These are phyloP conservation scores for Russula compacta DNA, from an alignment of 768 basidiomycete species.

Conservation along the genomic window DNA sequence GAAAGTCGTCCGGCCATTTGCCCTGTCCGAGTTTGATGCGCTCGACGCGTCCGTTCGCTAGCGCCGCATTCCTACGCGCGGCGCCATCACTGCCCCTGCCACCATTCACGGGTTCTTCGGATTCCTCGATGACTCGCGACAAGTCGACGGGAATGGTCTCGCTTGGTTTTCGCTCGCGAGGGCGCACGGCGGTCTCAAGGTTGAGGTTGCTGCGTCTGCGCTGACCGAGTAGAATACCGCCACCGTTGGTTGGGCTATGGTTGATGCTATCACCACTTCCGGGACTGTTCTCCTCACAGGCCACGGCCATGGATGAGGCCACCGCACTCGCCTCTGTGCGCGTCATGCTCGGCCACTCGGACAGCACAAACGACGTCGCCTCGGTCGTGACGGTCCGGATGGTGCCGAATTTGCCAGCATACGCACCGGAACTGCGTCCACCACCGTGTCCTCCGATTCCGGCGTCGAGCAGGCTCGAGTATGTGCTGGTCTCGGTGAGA, in stretches of 20 bases:
- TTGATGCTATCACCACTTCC: constrained; percentile 4
- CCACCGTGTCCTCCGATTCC: constrained; percentile 22
- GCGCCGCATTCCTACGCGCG: constrained; percentile 24
- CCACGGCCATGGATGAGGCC: constrained; percentile 35
- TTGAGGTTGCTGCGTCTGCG: constrained; percentile 14
- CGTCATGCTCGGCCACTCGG: constrained; percentile 55
- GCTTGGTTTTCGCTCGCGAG: constrained; percentile 54
- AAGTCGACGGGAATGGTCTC: constrained; percentile 55
- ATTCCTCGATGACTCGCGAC: constrained; percentile 60
- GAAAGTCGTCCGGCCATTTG: constrained; percentile 78
- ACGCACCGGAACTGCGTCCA: constrained; percentile 28
- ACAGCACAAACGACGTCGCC: constrained; percentile 48
- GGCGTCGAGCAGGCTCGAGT: constrained; percentile 55
- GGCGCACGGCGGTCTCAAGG: constrained; percentile 20
- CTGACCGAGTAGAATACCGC: background rate
- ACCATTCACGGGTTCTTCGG: constrained; percentile 35
- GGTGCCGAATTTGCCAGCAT: constrained; percentile 59
- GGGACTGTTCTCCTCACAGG: constrained; percentile 34
- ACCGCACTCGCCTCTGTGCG: constrained; percentile 55
- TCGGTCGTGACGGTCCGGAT: constrained; percentile 79
- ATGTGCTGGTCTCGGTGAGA: constrained; percentile 44
- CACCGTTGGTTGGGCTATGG: background rate
- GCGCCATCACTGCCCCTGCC: constrained; percentile 13
- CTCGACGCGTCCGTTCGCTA: constrained; percentile 28
- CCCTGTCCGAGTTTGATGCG: constrained; percentile 61